Conservation (phyloP, 1,284 basidiomycete genomes). For the Ceratobasidium sp. region DNA sequence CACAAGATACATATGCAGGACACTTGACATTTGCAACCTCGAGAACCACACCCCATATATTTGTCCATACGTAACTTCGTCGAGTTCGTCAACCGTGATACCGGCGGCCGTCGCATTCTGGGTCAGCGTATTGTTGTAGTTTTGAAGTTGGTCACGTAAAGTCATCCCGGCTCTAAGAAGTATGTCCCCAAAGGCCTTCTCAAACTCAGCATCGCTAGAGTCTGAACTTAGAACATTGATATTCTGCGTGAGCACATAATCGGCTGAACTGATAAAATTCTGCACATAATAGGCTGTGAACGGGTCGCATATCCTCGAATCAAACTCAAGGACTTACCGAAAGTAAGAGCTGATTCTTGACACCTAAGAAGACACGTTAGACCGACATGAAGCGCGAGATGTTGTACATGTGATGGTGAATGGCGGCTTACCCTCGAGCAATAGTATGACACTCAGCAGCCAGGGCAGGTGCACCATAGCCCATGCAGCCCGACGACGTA, state of each 20-base stretch:
- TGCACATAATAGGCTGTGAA: background rate
- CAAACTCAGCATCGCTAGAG: background rate
- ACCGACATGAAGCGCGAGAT: too few relatives aligned
- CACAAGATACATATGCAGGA: slow-evolving; percentile 12
- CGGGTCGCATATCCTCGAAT: too few relatives aligned
- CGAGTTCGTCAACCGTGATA: background rate
- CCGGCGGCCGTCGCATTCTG: background rate
- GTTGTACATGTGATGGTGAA: too few relatives aligned
- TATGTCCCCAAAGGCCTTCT: background rate
- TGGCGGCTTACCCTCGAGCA: slow-evolving; percentile 19
- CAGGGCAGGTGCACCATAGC: slow-evolving; percentile 37
- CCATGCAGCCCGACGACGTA: slow-evolving; percentile 39
- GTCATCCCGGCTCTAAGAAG: slow-evolving; percentile 10
- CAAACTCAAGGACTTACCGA: background rate
- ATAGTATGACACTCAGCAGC: slow-evolving; percentile 32
- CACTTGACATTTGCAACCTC: slow-evolving; percentile 12
- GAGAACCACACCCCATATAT: slow-evolving; percentile 1
- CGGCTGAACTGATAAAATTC: slow-evolving; percentile 21
- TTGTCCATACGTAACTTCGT: background rate
- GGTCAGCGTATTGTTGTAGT: background rate
- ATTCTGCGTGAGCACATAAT: background rate
- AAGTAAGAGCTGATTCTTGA: slow-evolving; percentile 44
- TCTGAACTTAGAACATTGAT: background rate
- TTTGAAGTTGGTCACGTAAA: background rate
- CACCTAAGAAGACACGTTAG: slow-evolving; percentile 1